Evolutionary conservation across 2,329 filamentous ascomycete genomes (phyloP).

Genomic region (Fusarium sp.): DNA sequence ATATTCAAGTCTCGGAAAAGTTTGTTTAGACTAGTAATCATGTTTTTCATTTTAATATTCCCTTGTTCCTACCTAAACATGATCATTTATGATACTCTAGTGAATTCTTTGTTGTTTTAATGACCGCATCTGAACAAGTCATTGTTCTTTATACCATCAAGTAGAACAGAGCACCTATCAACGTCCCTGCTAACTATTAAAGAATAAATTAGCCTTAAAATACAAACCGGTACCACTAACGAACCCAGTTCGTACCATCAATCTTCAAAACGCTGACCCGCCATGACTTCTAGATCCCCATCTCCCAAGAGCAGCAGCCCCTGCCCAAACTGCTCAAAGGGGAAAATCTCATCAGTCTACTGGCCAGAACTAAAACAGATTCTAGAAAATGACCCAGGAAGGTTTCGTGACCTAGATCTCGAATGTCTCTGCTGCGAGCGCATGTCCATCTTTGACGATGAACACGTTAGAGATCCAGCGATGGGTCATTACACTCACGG

Average conservation of each 20-base stretch:
- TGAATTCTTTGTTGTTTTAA: background rate
- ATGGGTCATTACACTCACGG: conserved; percentile 1
- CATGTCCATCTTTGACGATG: conserved; percentile 24
- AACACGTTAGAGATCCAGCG: conserved; percentile 1
- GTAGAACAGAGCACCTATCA: background rate
- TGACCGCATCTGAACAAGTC: background rate
- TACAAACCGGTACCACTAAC: background rate
- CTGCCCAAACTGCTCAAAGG: background rate
- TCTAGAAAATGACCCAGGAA: conserved; percentile 3
- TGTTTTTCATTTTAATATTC: background rate
- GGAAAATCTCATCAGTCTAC: background rate
- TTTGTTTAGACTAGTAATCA: too few species aligned
- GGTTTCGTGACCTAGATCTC: conserved; percentile 6
- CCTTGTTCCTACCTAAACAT: background rate
- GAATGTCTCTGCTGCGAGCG: conserved; percentile 25
- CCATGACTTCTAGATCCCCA: background rate
- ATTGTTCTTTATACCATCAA: background rate
- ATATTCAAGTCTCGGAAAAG: too few species aligned
- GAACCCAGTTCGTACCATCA: background rate
- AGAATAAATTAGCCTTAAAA: background rate
- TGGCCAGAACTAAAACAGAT: conserved; percentile 26
- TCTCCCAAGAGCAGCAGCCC: background rate
- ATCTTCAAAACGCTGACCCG: background rate
- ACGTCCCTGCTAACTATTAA: background rate
- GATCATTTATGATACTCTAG: background rate